A percentile compares a stretch with the other conserved stretches of the same genome.
Evolutionary conservation across 805 yeast genomes (phyloP).

Genomic region (Pichia nakasei): DNA sequence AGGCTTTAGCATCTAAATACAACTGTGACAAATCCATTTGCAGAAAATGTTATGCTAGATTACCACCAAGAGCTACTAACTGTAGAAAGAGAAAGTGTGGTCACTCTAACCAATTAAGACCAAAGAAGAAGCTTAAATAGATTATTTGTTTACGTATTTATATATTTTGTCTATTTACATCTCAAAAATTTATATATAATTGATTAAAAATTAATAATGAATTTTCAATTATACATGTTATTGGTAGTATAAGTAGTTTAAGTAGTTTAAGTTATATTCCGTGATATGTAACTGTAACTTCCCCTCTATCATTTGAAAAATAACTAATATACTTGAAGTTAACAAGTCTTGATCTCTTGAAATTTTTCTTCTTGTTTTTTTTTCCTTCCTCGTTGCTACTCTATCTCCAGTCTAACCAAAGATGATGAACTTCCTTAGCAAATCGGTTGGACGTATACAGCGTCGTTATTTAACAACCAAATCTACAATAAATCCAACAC

Average conservation of each 20-base stretch:
- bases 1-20: slow-evolving; percentile 98
- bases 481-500: slow-evolving; percentile 14
- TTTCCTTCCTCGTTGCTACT: no score
- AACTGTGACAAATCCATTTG: slow-evolving; percentile 99
- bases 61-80: slow-evolving; percentile 99
- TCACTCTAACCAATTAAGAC: slow-evolving; percentile 99
- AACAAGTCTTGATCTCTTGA: no score
- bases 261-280: no score
- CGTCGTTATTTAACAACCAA: background rate
- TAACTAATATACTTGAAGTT: no score
- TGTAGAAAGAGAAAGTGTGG: slow-evolving; percentile 99
- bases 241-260: no score
- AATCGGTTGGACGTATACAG: background rate
- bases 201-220: no score
- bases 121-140: slow-evolving; percentile 98
- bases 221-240: no score
- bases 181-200: background rate
- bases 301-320: no score
- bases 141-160: slow-evolving; percentile 17
- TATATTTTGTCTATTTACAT: slow-evolving; percentile 2
- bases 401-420: no score
- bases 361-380: no score
- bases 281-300: no score
- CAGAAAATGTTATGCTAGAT: slow-evolving; percentile 99
- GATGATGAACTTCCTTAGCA: slow-evolving; percentile 6